phyloP scores from a whole-genome alignment of 2,329 filamentous ascomycete genomes.

The Zymoseptoria pseudotritici region DNA sequence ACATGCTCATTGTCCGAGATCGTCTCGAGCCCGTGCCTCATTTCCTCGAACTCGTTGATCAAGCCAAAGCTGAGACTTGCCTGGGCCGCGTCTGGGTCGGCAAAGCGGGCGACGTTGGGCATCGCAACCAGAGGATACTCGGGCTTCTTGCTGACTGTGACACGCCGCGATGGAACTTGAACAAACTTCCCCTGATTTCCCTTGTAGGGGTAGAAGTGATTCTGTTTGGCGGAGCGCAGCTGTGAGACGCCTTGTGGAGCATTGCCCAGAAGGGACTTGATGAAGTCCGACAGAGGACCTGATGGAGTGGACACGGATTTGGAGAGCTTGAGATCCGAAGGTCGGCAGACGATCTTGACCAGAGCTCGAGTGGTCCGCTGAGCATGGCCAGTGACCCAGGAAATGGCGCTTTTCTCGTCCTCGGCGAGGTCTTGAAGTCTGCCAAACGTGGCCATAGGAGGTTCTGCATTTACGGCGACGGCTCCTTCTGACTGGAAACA shows the following conservation, averaged over 20 bases:
- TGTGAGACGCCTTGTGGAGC: neutral
- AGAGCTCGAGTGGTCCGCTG: neutral
- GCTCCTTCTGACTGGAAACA: neutral
- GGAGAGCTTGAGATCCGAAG: neutral
- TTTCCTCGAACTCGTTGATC: neutral
- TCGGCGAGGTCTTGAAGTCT: neutral
- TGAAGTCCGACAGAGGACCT: neutral
- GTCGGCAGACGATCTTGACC: neutral
- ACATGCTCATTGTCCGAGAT: neutral
- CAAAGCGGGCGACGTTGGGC: neutral
- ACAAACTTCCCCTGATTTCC: no score
- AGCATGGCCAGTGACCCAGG: neutral
- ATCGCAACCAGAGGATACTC: neutral
- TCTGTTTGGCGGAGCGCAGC: neutral
- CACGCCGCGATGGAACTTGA: no score
- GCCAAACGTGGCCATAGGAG: neutral
- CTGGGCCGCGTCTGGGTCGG: neutral
- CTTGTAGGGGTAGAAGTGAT: neutral
- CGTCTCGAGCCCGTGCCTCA: neutral
- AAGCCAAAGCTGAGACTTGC: neutral
- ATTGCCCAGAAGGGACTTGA: neutral
- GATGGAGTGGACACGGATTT: neutral
- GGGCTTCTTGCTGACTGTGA: neutral
- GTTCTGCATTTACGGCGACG: neutral
- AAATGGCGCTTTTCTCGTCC: neutral